Evolutionary conservation across 441 rosid species (phyloP), one percentile per base, ranked within the genome.

Genomic region (Populus hybrid): DNA sequence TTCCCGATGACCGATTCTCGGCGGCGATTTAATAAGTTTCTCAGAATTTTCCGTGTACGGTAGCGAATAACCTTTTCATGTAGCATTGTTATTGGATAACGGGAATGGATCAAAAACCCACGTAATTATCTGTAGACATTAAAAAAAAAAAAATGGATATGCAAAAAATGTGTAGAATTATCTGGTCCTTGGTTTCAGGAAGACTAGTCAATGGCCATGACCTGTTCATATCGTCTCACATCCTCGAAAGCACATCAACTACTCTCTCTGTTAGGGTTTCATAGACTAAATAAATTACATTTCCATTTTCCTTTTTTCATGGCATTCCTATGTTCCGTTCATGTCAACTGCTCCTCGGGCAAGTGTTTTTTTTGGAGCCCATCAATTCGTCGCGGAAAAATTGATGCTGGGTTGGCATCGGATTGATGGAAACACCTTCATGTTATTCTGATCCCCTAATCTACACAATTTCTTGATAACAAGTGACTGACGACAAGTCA

Each of bases 371-470:
- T 20, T 9, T 2, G 64, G 26, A 59, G 28, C 24, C 67, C 42
- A 31, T 5, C 31, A 29, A 53, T 20, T 18, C 33, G 29, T 5
- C 0, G 18, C 8, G 16, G n/a, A 3, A 3, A 50, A 53, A 76
- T 23, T 35, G 78, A 20, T 8, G 50, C 31, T 29, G 0, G 31
- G 4, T 29, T 29, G 31, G 31, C 31, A 29, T 29, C 31, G 31
- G 31, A 29, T 29, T 68, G 50, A 76, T 36, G 14, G 80, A 74
- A 76, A 72, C 66, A 50, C 20, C 69, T 65, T n/a, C 1, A 0
- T 24, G 31, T 56, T 65, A 65, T 64, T n/a, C 73, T 9, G 50
- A 56, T 67, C 77, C 70, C 63, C 75, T 66, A 40, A 36, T 18
- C 38, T 36, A 29, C n/a, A 31, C 28, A 12, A 29, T 20, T 33